These are phyloP conservation scores for Primulina tabacum DNA, from an alignment of 257 asterid genomes.

Conservation along the genomic window DNA sequence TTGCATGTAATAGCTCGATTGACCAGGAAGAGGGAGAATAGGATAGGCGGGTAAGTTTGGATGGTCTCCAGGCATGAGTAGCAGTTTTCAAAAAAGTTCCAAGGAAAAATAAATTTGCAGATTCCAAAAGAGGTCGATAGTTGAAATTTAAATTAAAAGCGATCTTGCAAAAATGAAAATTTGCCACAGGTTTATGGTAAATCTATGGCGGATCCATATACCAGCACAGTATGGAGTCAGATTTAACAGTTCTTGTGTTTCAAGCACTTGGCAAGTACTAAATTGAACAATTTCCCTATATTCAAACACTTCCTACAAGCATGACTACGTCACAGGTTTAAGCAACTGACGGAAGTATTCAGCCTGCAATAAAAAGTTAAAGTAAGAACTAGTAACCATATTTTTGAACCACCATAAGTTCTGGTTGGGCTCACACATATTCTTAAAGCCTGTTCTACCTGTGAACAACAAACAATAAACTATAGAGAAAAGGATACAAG, in stretches of 20 bases:
- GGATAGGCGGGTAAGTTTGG: constrained; percentile 36
- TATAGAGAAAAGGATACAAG: neutral
- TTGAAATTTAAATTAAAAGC: constrained; percentile 5
- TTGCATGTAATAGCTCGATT: constrained; percentile 34
- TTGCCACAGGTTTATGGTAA: constrained; percentile 20
- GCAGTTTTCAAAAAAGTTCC: constrained; percentile 14
- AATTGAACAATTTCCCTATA: constrained; percentile 15
- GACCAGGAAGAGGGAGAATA: constrained; percentile 40
- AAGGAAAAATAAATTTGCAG: constrained; percentile 14
- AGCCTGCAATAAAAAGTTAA: constrained; percentile 49
- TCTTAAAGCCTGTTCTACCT: neutral
- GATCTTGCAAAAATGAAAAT: constrained; percentile 20
- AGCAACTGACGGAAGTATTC: constrained; percentile 94
- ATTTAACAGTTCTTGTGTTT: constrained; percentile 9
- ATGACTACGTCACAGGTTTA: constrained; percentile 85
- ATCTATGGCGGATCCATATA: constrained; percentile 38
- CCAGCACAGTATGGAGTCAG: constrained; percentile 20
- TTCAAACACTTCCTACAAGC: constrained; percentile 18
- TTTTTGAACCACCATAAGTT: neutral
- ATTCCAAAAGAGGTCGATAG: constrained; percentile 13
- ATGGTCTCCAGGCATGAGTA: constrained; percentile 55
- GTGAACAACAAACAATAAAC: neutral
- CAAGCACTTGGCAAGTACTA: constrained; percentile 8
- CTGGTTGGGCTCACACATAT: too few species aligned
- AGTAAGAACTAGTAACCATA: neutral